Conservation (phyloP, 306 rosid species). For the Luffa acutangula region DNA sequence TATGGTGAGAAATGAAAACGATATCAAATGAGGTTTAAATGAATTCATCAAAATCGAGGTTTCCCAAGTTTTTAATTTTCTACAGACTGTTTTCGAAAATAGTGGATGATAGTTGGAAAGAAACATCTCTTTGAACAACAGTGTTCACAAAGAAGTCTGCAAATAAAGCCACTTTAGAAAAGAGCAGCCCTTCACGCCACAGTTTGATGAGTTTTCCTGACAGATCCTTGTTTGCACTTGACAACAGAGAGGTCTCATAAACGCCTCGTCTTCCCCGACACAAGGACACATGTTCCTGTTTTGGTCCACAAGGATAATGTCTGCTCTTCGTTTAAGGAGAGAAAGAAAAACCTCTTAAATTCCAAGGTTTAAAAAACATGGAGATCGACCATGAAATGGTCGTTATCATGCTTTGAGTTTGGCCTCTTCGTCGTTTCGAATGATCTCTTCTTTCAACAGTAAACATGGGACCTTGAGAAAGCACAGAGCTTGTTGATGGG, state of each 20-base stretch:
- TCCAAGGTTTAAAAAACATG: background rate
- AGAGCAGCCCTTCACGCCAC: background rate
- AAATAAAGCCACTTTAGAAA: slow-evolving; percentile 1
- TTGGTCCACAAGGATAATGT: background rate
- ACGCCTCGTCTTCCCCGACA: background rate
- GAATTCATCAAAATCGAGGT: background rate
- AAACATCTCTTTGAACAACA: background rate
- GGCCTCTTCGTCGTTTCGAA: background rate
- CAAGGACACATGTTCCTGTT: background rate
- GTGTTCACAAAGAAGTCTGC: background rate
- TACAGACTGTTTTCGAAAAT: background rate
- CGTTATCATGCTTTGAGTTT: no score
- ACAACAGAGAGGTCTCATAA: slow-evolving; percentile 20
- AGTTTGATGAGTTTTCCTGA: background rate
- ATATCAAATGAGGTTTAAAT: background rate
- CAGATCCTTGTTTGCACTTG: slow-evolving; percentile 4
- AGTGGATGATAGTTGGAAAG: background rate
- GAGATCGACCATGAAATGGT: background rate
- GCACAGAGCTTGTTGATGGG: background rate
- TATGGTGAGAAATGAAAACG: no score
- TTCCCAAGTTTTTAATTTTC: background rate
- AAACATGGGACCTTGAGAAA: background rate
- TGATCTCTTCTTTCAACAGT: no score
- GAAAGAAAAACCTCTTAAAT: background rate
- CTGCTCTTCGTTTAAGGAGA: background rate